A percentile compares a stretch with the other conserved stretches of the same genome.
These are phyloP conservation scores for Pseudophaeomoniella oleicola DNA, from an alignment of 2,329 filamentous ascomycete genomes.

Conservation along the genomic window DNA sequence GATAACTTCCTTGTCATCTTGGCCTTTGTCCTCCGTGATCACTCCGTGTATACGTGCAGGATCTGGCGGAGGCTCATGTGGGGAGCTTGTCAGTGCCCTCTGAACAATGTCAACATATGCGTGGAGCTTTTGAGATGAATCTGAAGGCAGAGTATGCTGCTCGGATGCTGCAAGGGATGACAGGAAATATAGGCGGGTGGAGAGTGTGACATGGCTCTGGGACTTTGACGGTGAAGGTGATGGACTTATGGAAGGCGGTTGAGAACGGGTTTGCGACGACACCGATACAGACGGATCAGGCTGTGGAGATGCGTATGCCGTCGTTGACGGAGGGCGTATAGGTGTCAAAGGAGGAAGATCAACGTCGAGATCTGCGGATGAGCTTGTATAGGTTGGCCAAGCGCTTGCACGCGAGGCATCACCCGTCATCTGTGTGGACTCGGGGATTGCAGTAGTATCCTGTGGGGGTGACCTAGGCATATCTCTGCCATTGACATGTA, in stretches of 20 bases:
- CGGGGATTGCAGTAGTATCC: too few relatives aligned
- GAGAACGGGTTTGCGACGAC: not conserved
- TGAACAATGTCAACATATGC: not conserved
- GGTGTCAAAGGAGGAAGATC: not conserved
- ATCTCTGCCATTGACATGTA: too few relatives aligned
- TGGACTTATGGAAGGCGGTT: not conserved
- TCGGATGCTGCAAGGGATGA: constrained; percentile 1
- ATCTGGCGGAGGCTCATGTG: not conserved
- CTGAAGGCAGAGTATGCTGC: not conserved
- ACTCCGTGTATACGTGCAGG: not conserved
- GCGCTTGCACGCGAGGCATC: too few relatives aligned
- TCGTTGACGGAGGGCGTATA: not conserved
- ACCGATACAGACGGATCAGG: not conserved
- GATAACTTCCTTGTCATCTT: not conserved
- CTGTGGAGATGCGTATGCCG: not conserved
- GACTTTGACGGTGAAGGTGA: not conserved
- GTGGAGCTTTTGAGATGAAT: not conserved
- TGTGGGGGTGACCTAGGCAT: too few relatives aligned
- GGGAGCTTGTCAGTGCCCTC: not conserved
- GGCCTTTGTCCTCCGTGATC: not conserved
- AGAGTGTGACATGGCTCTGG: not conserved
- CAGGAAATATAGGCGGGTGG: constrained; percentile 1
- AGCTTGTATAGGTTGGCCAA: too few relatives aligned
- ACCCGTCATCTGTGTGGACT: too few relatives aligned
- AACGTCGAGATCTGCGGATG: too few relatives aligned